phyloP scores from a whole-genome alignment of 306 rosid species.

The Betula pendula region DNA sequence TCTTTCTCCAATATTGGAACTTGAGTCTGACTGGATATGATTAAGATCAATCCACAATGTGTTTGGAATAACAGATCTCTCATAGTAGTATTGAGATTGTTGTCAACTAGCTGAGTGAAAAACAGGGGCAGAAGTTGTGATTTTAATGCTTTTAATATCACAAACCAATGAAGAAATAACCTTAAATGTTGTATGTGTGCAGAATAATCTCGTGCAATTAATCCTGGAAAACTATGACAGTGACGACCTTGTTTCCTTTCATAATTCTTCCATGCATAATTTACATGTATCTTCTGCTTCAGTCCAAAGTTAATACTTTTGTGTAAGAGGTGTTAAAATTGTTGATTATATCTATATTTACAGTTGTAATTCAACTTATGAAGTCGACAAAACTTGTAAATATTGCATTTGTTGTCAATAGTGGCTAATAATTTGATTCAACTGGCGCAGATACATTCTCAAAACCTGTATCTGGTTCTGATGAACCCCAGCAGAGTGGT shows the following conservation, averaged over 20 bases:
- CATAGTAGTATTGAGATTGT: not conserved
- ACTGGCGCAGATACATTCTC: slow-evolving; percentile 77
- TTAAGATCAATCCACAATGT: slow-evolving; percentile 3
- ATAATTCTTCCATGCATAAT: not conserved
- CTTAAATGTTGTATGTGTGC: not conserved
- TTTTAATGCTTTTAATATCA: not conserved
- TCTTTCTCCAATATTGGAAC: not conserved
- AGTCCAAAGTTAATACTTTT: not conserved
- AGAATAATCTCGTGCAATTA: slow-evolving; percentile 1
- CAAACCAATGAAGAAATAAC: not conserved
- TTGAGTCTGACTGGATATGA: not conserved
- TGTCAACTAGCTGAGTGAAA: not conserved
- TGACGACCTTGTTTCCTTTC: not conserved
- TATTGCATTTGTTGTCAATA: slow-evolving; percentile 9
- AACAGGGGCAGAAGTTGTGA: not conserved
- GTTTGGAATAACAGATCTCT: not conserved
- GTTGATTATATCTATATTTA: not conserved
- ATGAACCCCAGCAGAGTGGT: slow-evolving; percentile 81
- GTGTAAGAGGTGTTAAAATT: not conserved
- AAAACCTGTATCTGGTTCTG: slow-evolving; percentile 78
- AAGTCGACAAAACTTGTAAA: not conserved
- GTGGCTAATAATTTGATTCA: slow-evolving; percentile 24
- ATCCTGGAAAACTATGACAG: not conserved
- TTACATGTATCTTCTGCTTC: not conserved
- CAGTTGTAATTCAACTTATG: slow-evolving; percentile 9